Conservation (phyloP, 139 green algal species). For the Micromonas commoda region DNA sequence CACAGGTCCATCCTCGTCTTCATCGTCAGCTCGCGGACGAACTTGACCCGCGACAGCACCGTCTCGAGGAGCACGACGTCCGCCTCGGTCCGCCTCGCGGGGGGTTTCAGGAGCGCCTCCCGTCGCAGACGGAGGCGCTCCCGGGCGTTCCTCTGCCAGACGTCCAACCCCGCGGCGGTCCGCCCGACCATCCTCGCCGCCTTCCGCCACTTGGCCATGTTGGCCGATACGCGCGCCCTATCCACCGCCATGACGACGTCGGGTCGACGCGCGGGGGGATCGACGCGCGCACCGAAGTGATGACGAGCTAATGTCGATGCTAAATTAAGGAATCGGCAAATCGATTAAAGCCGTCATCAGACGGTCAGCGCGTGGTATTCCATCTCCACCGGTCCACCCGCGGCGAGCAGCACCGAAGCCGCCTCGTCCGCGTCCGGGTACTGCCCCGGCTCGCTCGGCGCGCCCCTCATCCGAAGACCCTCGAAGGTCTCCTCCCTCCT, state of each 20-base stretch:
- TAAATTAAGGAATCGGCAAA: too few species aligned
- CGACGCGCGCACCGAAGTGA: too few species aligned
- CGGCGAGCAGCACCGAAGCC: conserved; percentile 10
- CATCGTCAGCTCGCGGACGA: background rate
- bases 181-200: too few species aligned
- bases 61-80: background rate
- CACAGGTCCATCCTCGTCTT: background rate
- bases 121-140: too few species aligned
- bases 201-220: too few species aligned
- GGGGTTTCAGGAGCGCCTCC: too few species aligned
- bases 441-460: conserved; percentile 2
- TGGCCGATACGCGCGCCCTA: too few species aligned
- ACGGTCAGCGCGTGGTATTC: background rate
- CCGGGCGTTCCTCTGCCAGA: too few species aligned
- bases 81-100: background rate
- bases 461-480: background rate
- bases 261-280: too few species aligned
- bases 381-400: conserved; percentile 7
- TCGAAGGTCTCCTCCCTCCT: conserved; percentile 7
- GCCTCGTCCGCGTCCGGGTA: conserved; percentile 9
- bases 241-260: too few species aligned
- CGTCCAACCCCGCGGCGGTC: too few species aligned
- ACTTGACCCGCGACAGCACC: background rate
- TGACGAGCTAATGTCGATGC: too few species aligned
- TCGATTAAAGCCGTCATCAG: background rate